These are phyloP conservation scores for Trapa incisa DNA, from an alignment of 345 rosid species.

Conservation along the genomic window DNA sequence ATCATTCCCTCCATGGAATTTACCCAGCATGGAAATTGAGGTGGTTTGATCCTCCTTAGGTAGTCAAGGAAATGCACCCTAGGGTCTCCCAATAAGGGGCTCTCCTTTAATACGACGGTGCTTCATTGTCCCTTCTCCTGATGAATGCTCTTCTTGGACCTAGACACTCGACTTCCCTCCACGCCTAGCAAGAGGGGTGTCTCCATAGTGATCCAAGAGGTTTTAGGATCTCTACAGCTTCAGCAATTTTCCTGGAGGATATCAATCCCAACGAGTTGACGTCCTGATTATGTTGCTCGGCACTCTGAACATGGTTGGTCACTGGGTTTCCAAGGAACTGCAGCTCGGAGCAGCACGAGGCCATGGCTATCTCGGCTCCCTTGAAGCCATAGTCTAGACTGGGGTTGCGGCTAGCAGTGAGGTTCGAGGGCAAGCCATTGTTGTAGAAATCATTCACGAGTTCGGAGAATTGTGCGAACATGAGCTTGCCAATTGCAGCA, in stretches of 20 bases:
- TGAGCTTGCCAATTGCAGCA: conserved; percentile 35
- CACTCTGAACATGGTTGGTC: conserved; percentile 45
- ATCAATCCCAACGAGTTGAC: conserved; percentile 47
- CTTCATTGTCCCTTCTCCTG: too few species aligned
- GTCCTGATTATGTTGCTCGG: conserved; percentile 49
- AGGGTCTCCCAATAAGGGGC: too few species aligned
- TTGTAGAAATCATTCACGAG: conserved; percentile 64
- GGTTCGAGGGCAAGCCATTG: conserved; percentile 66
- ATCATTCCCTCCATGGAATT: too few species aligned
- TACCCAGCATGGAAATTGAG: too few species aligned
- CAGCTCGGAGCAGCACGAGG: conserved; percentile 45
- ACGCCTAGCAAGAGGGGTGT: too few species aligned
- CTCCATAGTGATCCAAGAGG: too few species aligned
- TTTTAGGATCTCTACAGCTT: conserved; percentile 39
- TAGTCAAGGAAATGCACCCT: too few species aligned
- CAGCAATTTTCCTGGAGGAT: conserved; percentile 48
- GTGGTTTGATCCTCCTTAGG: too few species aligned
- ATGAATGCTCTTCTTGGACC: too few species aligned
- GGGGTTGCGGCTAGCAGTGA: conserved; percentile 54
- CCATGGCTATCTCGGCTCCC: conserved; percentile 75
- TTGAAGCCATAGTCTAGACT: conserved; percentile 70
- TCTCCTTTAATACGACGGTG: too few species aligned
- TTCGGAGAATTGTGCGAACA: conserved; percentile 56
- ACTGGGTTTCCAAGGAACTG: conserved; percentile 43
- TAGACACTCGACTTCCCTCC: too few species aligned